A percentile compares a stretch with the other conserved stretches of the same genome.
Conservation (phyloP, 306 rosid species). For the Phaseolus lunatus region DNA sequence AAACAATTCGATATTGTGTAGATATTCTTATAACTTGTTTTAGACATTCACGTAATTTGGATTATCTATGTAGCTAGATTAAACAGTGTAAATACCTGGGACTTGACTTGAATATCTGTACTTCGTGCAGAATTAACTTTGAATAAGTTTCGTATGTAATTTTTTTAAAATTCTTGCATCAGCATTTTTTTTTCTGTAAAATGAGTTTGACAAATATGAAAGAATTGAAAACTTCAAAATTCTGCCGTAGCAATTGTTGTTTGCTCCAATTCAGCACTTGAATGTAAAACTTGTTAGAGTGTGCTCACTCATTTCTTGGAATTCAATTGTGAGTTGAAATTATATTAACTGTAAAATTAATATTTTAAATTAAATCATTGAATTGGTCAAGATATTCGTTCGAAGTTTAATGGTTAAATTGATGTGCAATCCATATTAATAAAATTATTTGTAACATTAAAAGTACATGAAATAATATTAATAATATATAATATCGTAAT, state of each 20-base stretch:
- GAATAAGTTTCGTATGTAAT: not conserved
- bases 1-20: conserved; percentile 4
- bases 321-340: too few species aligned
- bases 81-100: conserved; percentile 35
- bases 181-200: not conserved
- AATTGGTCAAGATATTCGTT: too few species aligned
- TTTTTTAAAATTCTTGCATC: not conserved
- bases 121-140: not conserved
- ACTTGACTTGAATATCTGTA: conserved; percentile 31
- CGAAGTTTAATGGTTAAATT: too few species aligned
- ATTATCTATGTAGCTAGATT: conserved; percentile 39
- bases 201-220: not conserved
- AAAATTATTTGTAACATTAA: too few species aligned
- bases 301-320: too few species aligned
- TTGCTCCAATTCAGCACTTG: not conserved
- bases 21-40: conserved; percentile 11
- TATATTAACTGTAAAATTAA: too few species aligned
- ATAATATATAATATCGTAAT: too few species aligned
- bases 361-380: too few species aligned
- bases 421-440: too few species aligned
- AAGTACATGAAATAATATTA: too few species aligned
- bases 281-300: too few species aligned
- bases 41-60: conserved; percentile 34
- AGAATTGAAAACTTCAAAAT: not conserved
- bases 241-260: conserved; percentile 4